Evolutionary conservation across 495 filamentous ascomycete genomes (phyloP), one percentile per base, ranked within the genome.

Genomic region (Xylaria castorea): DNA sequence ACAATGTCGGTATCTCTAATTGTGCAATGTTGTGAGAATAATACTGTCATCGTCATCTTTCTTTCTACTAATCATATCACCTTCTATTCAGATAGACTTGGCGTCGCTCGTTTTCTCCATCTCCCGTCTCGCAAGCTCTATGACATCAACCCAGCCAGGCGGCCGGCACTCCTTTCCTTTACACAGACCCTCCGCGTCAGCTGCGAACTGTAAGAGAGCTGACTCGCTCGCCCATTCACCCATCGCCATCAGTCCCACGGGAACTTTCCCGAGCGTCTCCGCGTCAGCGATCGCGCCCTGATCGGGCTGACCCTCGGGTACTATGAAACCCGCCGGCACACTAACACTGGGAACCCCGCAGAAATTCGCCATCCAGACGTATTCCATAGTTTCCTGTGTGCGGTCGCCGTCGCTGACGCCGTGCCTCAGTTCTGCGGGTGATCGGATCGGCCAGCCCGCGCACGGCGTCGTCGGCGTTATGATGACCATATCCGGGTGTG

Each of bases 361-460:
- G 75, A 97, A 94, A 78, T 97, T 97, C 14, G 92, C 93, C 74
- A 97, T 72, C 89, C 91, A 97, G 20, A 91, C 91, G 81, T 93
- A 97, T 81, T 92, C 90, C 94, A 97, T 97, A 75, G 86, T 93
- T 61, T 90, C 81, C 22, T 96, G 80, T 30, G 89, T 91, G 63
- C 80, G 85, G 75, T 93, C 91, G 1, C 87, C 91, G 80, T 97
- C 90, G 22, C 88, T 92, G 22, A 94, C 75, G 0, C 94, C 94
- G 34, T 86, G 84, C n/a, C 80, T 82, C 16, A 94, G 82, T 71
- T 84, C 85, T 4, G 48, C 63, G 68, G 91, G 89, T 20, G 78
- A 81, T 0, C 84, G 78, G 3, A 88, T 86, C 71, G 86, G 86
- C 87, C 91, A 92, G 0, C 94, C 93, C 0, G 91, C 88, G 73